Evolutionary conservation across 257 asterid species (phyloP), one percentile per base, ranked within the genome.

Genomic region (Ballota nigra): DNA sequence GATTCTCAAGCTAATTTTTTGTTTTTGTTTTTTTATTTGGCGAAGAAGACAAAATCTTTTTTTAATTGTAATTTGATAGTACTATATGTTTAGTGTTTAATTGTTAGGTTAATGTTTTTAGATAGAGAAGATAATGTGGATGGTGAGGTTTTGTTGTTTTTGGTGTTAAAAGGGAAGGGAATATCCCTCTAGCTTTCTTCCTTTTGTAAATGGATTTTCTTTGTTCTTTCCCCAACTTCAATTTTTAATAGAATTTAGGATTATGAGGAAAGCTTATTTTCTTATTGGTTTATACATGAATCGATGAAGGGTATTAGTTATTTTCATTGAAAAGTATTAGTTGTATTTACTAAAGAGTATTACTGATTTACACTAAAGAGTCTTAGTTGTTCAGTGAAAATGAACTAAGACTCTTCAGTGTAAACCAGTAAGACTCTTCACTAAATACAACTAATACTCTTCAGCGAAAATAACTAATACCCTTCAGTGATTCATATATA

Each of bases 201-300:
- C 28, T 78, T 78, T 74, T 72, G 85, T 82, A 69, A 84, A 81
- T 81, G 49, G 83, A 77, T 72, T 72, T 75, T 70, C 80, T 81
- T 78, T 40, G 66, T 23, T 2, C 19, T 20, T 51, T 51, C 9
- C 5, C 53, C 7, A 43, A 43, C 52, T 15, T 43, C 16, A 3
- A 3, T 43, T 6, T 6, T 5, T 24, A 51, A 11, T 24, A 11
- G 1, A 51, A 45, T 8, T 38, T 36, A 29, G n/a, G n/a, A n/a
- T n/a, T n/a, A n/a, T n/a, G n/a, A n/a, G n/a, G n/a, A n/a, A n/a
- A n/a, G n/a, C n/a, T n/a, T n/a, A n/a, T n/a, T n/a, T n/a, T n/a
- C n/a, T n/a, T n/a, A n/a, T n/a, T n/a, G n/a, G n/a, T n/a, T n/a
- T n/a, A n/a, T n/a, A n/a, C n/a, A n/a, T n/a, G n/a, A n/a, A n/a